A percentile compares a stretch with the other conserved stretches of the same genome.
Evolutionary conservation across 768 basidiomycete species (phyloP).

Genomic region (Mycena kentingensis): DNA sequence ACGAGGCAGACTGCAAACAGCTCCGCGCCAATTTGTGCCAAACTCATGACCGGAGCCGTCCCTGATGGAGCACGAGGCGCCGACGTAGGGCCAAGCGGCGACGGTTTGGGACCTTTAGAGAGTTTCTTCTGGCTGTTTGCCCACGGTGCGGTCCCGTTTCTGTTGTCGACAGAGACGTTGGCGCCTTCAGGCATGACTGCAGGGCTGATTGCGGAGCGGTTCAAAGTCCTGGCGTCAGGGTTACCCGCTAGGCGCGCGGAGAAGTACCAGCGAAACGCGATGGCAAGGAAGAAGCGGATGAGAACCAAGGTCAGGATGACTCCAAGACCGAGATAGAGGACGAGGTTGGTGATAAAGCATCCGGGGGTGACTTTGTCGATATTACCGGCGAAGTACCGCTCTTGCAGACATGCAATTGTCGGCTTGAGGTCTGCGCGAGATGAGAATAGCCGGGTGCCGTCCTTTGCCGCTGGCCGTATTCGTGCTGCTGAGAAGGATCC

Average conservation of each 20-base stretch:
- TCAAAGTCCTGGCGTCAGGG: conserved; percentile 69
- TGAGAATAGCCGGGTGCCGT: conserved; percentile 87
- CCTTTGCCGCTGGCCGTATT: conserved; percentile 68
- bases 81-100: conserved; percentile 53
- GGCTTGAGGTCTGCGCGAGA: conserved; percentile 63
- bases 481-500: conserved; percentile 60
- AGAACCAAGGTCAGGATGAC: conserved; percentile 90
- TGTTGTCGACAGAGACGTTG: conserved; percentile 90
- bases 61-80: conserved; percentile 55
- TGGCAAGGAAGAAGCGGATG: conserved; percentile 94
- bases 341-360: conserved; percentile 86
- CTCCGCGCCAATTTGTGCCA: conserved; percentile 92
- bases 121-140: conserved; percentile 61
- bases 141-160: conserved; percentile 94
- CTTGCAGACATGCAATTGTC: conserved; percentile 76
- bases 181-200: conserved; percentile 97
- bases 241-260: conserved; percentile 80
- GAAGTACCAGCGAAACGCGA: conserved; percentile 95
- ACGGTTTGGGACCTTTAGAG: conserved; percentile 47
- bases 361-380: conserved; percentile 97
- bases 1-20: conserved; percentile 94
- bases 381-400: conserved; percentile 90
- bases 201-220: conserved; percentile 86
- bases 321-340: conserved; percentile 88
- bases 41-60: conserved; percentile 70